phyloP scores from a whole-genome alignment of 495 filamentous ascomycete genomes.

The Trichoderma erinaceum region DNA sequence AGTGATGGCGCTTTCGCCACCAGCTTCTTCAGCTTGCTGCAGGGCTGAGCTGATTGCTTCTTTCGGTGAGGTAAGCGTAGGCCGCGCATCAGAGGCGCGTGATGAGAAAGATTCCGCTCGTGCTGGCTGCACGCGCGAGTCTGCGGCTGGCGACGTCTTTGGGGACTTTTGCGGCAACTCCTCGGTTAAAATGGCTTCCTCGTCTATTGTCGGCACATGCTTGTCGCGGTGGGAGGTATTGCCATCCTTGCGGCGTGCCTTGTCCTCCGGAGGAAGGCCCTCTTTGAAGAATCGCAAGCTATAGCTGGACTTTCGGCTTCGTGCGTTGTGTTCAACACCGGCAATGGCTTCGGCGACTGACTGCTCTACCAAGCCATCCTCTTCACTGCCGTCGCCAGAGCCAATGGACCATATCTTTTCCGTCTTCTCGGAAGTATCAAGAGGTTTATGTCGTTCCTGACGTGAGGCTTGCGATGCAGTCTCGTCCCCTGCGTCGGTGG shows the following conservation, averaged over 20 bases:
- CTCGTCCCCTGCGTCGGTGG: background rate
- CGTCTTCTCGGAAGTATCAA: constrained; percentile 43
- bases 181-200: constrained; percentile 19
- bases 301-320: constrained; percentile 92
- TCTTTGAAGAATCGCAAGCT: constrained; percentile 89
- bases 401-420: constrained; percentile 55
- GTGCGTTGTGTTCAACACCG: constrained; percentile 67
- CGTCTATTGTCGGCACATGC: constrained; percentile 22
- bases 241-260: constrained; percentile 19
- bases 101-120: background rate
- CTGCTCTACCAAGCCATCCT: constrained; percentile 62
- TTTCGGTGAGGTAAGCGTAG: constrained; percentile 7
- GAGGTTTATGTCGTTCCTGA: constrained; percentile 34
- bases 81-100: background rate
- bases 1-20: background rate
- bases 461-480: constrained; percentile 21
- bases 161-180: constrained; percentile 21
- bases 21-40: background rate
- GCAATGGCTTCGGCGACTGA: constrained; percentile 76
- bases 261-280: constrained; percentile 56
- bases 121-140: background rate
- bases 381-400: constrained; percentile 32
- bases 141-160: background rate
- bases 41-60: background rate
- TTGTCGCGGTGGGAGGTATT: constrained; percentile 12